Evolutionary conservation across 2,329 filamentous ascomycete genomes (phyloP), one percentile per base, ranked within the genome.

Genomic region (Diplodia corticola): DNA sequence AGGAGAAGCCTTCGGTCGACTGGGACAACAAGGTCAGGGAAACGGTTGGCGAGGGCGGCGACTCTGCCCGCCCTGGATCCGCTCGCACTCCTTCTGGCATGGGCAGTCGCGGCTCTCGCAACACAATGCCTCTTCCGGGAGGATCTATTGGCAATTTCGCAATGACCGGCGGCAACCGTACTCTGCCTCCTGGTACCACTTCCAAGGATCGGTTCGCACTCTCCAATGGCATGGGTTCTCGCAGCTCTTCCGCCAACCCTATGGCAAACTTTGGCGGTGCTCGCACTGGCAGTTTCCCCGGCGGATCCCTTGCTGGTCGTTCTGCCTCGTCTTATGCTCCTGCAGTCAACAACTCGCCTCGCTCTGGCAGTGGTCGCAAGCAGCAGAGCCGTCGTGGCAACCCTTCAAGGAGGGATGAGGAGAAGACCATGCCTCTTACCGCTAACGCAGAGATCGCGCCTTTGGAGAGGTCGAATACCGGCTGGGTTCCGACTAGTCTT

Each of bases 1-100:
- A 92, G 69, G 95, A 99, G 83, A 96, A 97, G 81, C 95, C 95
- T 15, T 96, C 93, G 0, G 80, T 93, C 50, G 94, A 98, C 75
- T 99, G 97, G 87, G 91, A 96, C 75, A 85, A 89, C 70, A 93
- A 95, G 74, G 89, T 99, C 68, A 85, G 94, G 85, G 89, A 91
- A 80, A 84, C 90, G 82, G 78, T 99, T 70, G 94, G 94, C 67
- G 93, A 97, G 70, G 88, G 90, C 67, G 85, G 86, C 67, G 83
- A 86, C 67, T 87, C 87, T 80, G 91, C 80, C 82, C 90, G 78
- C 78, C 86, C 77, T 80, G 88, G 76, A 79, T 88, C 78, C 78
- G 90, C 79, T 82, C 90, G 74, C 82, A 75, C 82, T 20, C 80
- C 84, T 46, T 78, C 79, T 65, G 70, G 70, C 37, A 81, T 83